A percentile compares a stretch with the other conserved stretches of the same genome.
phyloP scores from a whole-genome alignment of 345 rosid genomes.

The Eucalyptus urophylla region DNA sequence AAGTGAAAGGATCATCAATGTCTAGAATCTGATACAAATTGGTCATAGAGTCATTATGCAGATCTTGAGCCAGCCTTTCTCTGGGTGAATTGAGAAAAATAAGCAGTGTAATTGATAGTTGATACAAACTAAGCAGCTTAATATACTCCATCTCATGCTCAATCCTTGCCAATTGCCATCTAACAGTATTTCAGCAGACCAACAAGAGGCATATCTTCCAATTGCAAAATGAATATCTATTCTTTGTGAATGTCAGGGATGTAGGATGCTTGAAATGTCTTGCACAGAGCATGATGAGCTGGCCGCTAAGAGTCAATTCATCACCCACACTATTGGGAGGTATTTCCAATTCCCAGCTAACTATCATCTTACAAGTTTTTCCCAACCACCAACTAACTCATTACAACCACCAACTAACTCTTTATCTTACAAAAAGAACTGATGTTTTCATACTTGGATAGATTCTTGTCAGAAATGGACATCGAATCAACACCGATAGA shows the following conservation, averaged over 20 bases:
- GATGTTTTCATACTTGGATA: neutral
- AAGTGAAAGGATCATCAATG: neutral
- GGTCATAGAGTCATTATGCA: neutral
- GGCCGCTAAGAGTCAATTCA: constrained; percentile 48
- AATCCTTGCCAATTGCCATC: neutral
- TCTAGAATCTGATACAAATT: neutral
- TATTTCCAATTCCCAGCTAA: neutral
- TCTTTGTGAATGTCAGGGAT: constrained; percentile 14
- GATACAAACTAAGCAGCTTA: neutral
- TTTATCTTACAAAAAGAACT: neutral
- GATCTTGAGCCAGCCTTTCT: neutral
- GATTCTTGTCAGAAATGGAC: constrained; percentile 30
- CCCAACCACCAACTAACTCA: neutral
- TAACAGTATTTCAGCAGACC: neutral
- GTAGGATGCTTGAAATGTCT: constrained; percentile 66
- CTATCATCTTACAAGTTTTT: neutral
- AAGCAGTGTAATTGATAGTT: neutral
- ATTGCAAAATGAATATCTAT: neutral
- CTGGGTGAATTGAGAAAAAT: neutral
- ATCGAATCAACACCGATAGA: constrained; percentile 21
- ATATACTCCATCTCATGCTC: neutral
- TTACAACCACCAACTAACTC: neutral
- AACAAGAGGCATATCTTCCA: neutral
- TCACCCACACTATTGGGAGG: constrained; percentile 49
- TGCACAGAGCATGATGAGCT: constrained; percentile 43